A percentile compares a stretch with the other conserved stretches of the same genome.
Conservation (phyloP, 169 alveolate genomes). For the Babesia gibsoni region DNA sequence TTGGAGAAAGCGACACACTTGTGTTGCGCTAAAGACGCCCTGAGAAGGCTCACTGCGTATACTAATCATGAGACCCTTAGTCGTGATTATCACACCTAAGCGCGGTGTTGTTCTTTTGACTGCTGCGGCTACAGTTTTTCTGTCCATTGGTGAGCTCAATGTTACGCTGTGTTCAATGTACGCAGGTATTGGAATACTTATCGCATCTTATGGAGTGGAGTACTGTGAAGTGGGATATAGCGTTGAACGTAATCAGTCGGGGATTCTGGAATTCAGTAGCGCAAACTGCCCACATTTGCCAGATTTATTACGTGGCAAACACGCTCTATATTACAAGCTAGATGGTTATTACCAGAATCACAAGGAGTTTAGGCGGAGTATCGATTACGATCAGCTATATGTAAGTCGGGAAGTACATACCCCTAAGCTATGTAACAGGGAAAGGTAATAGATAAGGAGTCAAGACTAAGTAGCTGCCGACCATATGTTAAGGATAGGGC, state of each 20-base stretch:
- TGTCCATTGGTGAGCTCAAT: neutral
- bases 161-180: neutral
- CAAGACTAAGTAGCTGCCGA: slow-evolving; percentile 55
- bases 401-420: slow-evolving; percentile 12
- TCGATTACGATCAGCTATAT: slow-evolving; percentile 68
- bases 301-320: slow-evolving; percentile 40
- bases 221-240: slow-evolving; percentile 57
- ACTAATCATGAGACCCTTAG: neutral
- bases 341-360: slow-evolving; percentile 73
- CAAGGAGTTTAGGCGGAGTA: slow-evolving; percentile 62
- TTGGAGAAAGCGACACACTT: too few relatives aligned
- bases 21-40: too few relatives aligned
- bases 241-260: neutral
- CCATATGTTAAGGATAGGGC: slow-evolving; percentile 60
- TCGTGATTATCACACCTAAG: slow-evolving; percentile 18
- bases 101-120: slow-evolving; percentile 4
- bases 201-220: slow-evolving; percentile 35
- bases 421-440: slow-evolving; percentile 31
- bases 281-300: slow-evolving; percentile 38
- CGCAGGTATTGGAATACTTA: slow-evolving; percentile 45
- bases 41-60: neutral
- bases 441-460: slow-evolving; percentile 12
- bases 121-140: neutral
- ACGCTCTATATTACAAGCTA: slow-evolving; percentile 64
- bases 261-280: slow-evolving; percentile 26